Conservation (phyloP, 2,329 filamentous ascomycete genomes). For the Fusarium falciforme region DNA sequence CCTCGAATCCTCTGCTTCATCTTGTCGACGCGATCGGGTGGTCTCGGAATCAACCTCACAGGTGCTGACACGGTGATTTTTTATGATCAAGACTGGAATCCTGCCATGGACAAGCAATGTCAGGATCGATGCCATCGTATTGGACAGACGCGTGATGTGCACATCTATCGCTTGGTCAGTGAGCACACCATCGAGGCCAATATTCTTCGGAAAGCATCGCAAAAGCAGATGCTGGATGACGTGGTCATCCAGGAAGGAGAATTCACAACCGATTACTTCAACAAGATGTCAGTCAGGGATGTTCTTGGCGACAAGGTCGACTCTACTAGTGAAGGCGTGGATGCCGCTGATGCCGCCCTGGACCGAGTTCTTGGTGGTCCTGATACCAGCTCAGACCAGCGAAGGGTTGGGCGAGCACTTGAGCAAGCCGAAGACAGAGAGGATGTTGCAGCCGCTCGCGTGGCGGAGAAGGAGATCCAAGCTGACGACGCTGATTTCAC, state of each 20-base stretch:
- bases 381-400: slow-evolving; percentile 70
- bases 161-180: slow-evolving; percentile 94
- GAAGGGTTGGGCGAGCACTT: slow-evolving; percentile 76
- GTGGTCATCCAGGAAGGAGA: slow-evolving; percentile 98
- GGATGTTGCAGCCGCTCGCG: slow-evolving; percentile 87
- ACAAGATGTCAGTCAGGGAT: slow-evolving; percentile 78
- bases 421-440: slow-evolving; percentile 93
- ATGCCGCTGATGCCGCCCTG: slow-evolving; percentile 84
- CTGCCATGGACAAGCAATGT: slow-evolving; percentile 99
- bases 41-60: slow-evolving; percentile 94
- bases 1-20: slow-evolving; percentile 94
- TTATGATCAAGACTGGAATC: slow-evolving; percentile 99
- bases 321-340: slow-evolving; percentile 61
- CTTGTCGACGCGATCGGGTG: slow-evolving; percentile 91
- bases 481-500: slow-evolving; percentile 88
- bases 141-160: slow-evolving; percentile 95
- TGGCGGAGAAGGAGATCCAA: slow-evolving; percentile 89
- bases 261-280: slow-evolving; percentile 97
- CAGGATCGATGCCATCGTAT: slow-evolving; percentile 98
- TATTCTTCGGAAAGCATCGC: slow-evolving; percentile 94
- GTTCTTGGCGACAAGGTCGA: slow-evolving; percentile 72
- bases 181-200: slow-evolving; percentile 98
- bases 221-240: slow-evolving; percentile 97
- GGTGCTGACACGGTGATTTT: slow-evolving; percentile 98
- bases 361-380: slow-evolving; percentile 82